Base-by-base conservation (phyloP, 345 rosid genomes). In the Jatropha curcas region DNA sequence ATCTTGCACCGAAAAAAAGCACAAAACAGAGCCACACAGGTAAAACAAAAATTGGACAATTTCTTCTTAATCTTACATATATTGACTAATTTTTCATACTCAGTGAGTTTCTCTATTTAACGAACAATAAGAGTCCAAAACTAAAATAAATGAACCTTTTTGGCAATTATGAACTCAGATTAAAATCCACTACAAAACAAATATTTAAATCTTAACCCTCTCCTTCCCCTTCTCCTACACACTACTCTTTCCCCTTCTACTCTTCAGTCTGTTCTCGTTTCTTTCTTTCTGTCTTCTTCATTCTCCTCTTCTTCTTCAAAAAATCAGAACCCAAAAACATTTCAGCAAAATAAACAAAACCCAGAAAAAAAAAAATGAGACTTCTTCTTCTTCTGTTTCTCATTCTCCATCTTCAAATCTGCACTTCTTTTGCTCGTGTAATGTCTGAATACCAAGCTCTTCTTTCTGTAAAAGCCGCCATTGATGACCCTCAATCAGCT, bases 371-470 rank as follows among this genome's bases (percentile, higher is more conserved):
- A 55, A 80, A 58, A 68, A 92, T 88, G 96, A 89, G 83, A 62
- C 79, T 76, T 45, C 82, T 82, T 35, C 73, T 82, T 46, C 83
- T 82, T 41, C 76, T 33, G 0, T 67, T 72, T 27, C 76, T 84
- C 37, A 83, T 76, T 43, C 83, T 87, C 71, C 83, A 81, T 81
- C 84, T 84, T 81, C 86, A 84, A 16, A 66, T 74, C 63, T 33
- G 73, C 59, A 31, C 83, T 60, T 45, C 77, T 65, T 27, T 51
- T 3, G 85, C 74, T 25, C 81, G 81, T 56, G 30, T 67, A 5
- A 24, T 90, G 68, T 79, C 97, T 2, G 98, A 96, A 85, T 77
- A 74, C 77, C 82, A 77, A 9, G 93, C 93, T 1, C 93, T 96
- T 58, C 88, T 96, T 70, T 87, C 92, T 17, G 61, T 90, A n/a